These are phyloP conservation scores for Emmonsia crescens DNA, from an alignment of 2,329 filamentous ascomycete species.

Conservation along the genomic window DNA sequence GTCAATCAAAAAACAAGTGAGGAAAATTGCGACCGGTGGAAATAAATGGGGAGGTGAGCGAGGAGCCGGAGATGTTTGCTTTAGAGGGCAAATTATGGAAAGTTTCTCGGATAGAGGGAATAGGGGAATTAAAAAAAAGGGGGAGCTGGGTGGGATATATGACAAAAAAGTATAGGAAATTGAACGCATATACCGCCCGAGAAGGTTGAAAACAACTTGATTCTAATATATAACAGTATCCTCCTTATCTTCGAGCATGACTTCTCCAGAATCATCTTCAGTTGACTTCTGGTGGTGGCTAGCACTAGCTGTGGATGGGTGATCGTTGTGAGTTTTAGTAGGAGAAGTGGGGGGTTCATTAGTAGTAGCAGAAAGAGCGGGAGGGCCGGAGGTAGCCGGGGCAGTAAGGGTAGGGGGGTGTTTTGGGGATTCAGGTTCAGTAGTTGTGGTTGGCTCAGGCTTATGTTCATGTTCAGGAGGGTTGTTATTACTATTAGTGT, in stretches of 20 bases:
- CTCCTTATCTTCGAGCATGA: slow-evolving; percentile 74
- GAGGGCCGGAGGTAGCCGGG: slow-evolving; percentile 18
- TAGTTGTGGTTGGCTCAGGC: not conserved
- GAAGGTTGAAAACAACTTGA: not conserved
- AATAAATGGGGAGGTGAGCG: not conserved
- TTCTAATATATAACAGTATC: slow-evolving; percentile 77
- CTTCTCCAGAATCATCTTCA: slow-evolving; percentile 62
- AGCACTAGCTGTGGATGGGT: slow-evolving; percentile 18
- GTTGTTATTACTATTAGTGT: slow-evolving; percentile 3
- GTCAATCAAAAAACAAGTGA: not conserved
- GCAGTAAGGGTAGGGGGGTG: slow-evolving; percentile 12
- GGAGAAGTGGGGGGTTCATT: slow-evolving; percentile 24
- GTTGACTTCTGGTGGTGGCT: slow-evolving; percentile 30
- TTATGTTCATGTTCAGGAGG: not conserved
- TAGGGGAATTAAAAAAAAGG: not conserved
- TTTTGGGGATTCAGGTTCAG: slow-evolving; percentile 4
- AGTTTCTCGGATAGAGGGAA: not conserved
- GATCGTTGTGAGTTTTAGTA: not conserved
- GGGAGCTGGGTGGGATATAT: not conserved
- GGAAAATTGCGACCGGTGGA: not conserved
- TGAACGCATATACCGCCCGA: not conserved
- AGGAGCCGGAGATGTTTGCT: not conserved
- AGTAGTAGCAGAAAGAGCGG: slow-evolving; percentile 22
- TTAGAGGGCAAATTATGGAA: not conserved
- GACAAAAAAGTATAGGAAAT: not conserved